These are phyloP conservation scores for Rhodamnia argentea DNA, from an alignment of 345 rosid genomes.

Conservation along the genomic window DNA sequence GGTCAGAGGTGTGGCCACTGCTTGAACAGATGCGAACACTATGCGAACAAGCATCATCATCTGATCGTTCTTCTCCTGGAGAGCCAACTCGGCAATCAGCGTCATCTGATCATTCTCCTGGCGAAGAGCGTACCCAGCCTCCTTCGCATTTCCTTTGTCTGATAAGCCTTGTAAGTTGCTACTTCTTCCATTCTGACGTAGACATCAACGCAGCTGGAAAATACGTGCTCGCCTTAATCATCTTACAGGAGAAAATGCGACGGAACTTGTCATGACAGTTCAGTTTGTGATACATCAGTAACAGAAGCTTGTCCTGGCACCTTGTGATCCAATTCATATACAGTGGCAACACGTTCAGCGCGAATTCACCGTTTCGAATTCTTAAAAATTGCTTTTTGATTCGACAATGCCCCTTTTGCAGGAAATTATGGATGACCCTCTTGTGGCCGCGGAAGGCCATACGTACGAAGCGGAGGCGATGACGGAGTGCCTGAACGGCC, in stretches of 20 bases:
- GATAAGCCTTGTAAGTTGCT: constrained; percentile 41
- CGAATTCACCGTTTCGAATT: not conserved
- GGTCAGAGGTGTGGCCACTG: constrained; percentile 59
- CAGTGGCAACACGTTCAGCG: not conserved
- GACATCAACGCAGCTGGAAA: not conserved
- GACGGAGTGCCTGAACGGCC: constrained; percentile 65
- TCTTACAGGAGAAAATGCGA: not conserved
- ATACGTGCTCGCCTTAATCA: not conserved
- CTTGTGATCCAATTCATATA: not conserved
- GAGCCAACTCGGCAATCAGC: constrained; percentile 38
- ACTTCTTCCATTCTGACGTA: not conserved
- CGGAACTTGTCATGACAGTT: not conserved
- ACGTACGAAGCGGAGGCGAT: constrained; percentile 79
- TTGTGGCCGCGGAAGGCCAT: constrained; percentile 77
- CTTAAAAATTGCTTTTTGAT: not conserved
- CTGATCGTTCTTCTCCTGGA: not conserved
- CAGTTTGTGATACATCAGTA: not conserved
- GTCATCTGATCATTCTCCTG: constrained; percentile 13
- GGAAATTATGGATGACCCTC: constrained; percentile 86
- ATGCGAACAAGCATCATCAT: not conserved
- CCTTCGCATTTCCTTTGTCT: constrained; percentile 77
- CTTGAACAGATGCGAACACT: constrained; percentile 67
- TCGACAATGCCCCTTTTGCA: constrained; percentile 4
- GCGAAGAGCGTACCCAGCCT: constrained; percentile 42
- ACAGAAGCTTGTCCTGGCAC: not conserved